Evolutionary conservation across 2,329 filamentous ascomycete genomes (phyloP), one percentile per base, ranked within the genome.

Genomic region (Hypoxylon sp.): DNA sequence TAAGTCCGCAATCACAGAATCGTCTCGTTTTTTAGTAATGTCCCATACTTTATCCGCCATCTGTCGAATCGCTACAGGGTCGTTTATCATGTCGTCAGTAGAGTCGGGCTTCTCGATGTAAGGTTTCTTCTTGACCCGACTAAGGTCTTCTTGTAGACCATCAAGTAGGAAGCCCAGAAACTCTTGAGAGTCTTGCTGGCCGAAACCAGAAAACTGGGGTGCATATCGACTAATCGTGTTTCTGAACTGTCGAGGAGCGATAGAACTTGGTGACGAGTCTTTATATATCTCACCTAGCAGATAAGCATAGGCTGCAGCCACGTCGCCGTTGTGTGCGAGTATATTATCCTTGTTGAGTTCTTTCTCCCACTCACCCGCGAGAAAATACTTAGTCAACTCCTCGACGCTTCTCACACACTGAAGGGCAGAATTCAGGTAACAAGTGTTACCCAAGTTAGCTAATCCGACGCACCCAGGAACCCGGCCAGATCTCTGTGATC

Each of bases 81-180:
- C 89, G 72, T 92, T 88, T 68, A 98, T 92, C 88, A 97, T 98
- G 70, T 96, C 94, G 78, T 99, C 96, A 0, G 97, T 97, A 0
- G 95, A 98, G 78, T 99, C 96, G 0, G 96, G 96, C 80, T 98
- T 98, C 80, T 97, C 94, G 51, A 97, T 95, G 79, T 98, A 98
- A 0, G 96, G 96, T 82, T 99, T 99, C 82, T 97, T 95, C 77
- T 92, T 90, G 71, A 99, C 92, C 9, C 96, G 90, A 78, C 97
- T 99, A 46, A 99, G 83, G 78, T 99, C 96, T 80, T 99, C 96
- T 75, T 98, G 95, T 0, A 99, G 85, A 4, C 93, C 95, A 79
- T 99, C 96, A 6, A 99, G 90, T 11, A 99, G 86, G 79, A 98
- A 98, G 44, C 96, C 94, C 19, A 99, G 84, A 67, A 99, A 98